These are phyloP conservation scores for Baudoinia panamericana DNA, from an alignment of 495 filamentous ascomycete species.

Conservation along the genomic window DNA sequence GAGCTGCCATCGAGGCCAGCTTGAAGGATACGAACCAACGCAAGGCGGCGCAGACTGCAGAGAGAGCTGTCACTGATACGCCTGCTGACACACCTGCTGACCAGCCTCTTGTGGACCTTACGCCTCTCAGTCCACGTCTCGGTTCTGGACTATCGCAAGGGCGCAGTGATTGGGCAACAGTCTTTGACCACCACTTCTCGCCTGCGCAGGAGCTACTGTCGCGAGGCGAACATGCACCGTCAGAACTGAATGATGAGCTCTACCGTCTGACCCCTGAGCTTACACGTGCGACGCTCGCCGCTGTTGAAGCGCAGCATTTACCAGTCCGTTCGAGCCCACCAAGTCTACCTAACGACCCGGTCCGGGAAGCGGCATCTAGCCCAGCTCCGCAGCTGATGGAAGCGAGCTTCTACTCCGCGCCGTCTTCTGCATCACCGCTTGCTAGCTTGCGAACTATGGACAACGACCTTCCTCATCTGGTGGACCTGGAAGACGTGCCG, in stretches of 20 bases:
- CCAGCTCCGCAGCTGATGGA: conserved; percentile 5
- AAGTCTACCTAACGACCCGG: conserved; percentile 13
- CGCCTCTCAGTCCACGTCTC: conserved; percentile 7
- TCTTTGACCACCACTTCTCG: conserved; percentile 8
- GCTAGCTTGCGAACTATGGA: neutral
- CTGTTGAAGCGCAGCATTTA: conserved; percentile 5
- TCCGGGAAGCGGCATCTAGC: conserved; percentile 5
- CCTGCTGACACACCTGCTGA: neutral
- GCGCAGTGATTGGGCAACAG: conserved; percentile 5
- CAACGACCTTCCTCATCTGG: neutral
- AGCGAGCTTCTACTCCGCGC: conserved; percentile 17
- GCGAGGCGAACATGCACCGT: neutral
- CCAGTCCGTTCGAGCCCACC: too few relatives aligned
- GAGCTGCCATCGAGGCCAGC: conserved; percentile 17
- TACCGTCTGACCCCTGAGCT: conserved; percentile 17
- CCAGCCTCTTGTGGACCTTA: conserved; percentile 15
- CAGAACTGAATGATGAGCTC: conserved; percentile 13
- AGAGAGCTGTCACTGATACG: neutral
- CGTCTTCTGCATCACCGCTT: conserved; percentile 8
- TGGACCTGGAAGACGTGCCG: neutral
- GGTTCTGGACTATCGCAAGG: neutral
- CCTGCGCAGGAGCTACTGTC: neutral
- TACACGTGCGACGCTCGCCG: conserved; percentile 16
- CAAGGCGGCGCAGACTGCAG: conserved; percentile 11
- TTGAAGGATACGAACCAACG: conserved; percentile 12